These are phyloP conservation scores for Trichosporon sp. DNA, from an alignment of 1,284 basidiomycete genomes.

Conservation along the genomic window DNA sequence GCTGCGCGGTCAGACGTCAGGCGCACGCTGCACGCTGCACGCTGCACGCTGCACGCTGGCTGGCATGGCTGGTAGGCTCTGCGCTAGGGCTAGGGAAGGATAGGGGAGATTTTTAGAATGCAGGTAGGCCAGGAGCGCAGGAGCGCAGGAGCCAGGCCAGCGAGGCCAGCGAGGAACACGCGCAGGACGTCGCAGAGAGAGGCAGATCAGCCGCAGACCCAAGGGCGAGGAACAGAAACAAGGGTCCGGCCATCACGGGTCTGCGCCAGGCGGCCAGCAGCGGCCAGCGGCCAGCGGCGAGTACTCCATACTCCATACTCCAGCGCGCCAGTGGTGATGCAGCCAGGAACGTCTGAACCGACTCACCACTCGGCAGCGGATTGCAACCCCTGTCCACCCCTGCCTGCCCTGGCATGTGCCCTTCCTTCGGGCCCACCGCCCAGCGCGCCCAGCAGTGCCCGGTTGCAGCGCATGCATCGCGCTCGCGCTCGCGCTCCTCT, in stretches of 20 bases:
- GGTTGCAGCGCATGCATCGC: too few relatives aligned
- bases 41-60: not conserved
- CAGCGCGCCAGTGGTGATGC: not conserved
- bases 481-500: too few relatives aligned
- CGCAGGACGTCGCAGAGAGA: not conserved
- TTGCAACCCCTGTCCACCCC: not conserved
- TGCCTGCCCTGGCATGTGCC: not conserved
- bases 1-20: too few relatives aligned
- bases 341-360: not conserved
- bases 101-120: not conserved
- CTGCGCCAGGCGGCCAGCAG: not conserved
- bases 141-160: not conserved
- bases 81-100: not conserved
- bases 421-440: not conserved
- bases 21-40: too few relatives aligned
- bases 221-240: not conserved
- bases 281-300: not conserved
- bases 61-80: not conserved
- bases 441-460: not conserved
- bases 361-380: not conserved
- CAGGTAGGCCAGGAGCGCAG: not conserved
- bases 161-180: not conserved
- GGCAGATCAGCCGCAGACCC: not conserved
- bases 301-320: not conserved
- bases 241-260: not conserved